Evolutionary conservation across 805 yeast species (phyloP).

Genomic region (Starmerella lactis-condensi): DNA sequence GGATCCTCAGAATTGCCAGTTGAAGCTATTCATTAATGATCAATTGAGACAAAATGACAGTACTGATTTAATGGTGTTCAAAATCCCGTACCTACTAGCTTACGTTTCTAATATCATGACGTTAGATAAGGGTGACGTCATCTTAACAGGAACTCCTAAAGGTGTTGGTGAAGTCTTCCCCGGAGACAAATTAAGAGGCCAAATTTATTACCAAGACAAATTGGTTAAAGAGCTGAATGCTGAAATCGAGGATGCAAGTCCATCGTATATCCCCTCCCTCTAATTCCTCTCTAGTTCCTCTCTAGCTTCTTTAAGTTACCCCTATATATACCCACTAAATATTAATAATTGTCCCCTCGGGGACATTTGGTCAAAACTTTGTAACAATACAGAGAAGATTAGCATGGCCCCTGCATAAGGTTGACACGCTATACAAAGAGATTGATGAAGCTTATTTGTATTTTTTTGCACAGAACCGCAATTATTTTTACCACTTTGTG

Average conservation of each 20-base stretch:
- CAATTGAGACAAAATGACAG: constrained; percentile 47
- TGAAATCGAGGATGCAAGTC: too few species aligned
- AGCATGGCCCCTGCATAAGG: constrained; percentile 99
- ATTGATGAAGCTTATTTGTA: constrained; percentile 53
- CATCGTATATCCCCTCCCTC: constrained; percentile 34
- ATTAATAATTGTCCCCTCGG: constrained; percentile 44
- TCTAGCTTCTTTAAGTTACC: too few species aligned
- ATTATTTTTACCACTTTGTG: constrained; percentile 1
- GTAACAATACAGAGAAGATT: constrained; percentile 99
- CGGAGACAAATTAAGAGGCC: constrained; percentile 61
- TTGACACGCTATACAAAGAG: constrained; percentile 99
- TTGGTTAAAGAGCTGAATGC: constrained; percentile 34
- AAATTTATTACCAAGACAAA: constrained; percentile 37
- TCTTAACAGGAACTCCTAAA: constrained; percentile 91
- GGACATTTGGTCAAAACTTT: constrained; percentile 84
- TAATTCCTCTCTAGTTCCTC: too few species aligned
- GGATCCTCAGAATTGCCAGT: constrained; percentile 54
- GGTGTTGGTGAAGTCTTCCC: constrained; percentile 78
- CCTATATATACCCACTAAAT: too few species aligned
- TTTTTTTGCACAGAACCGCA: constrained; percentile 27
- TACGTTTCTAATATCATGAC: constrained; percentile 83
- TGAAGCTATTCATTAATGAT: constrained; percentile 53
- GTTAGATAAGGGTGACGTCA: constrained; percentile 71
- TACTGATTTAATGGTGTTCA: constrained; percentile 72
- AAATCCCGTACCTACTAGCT: constrained; percentile 60